These are phyloP conservation scores for Ogataea corticis DNA, from an alignment of 805 yeast genomes.

Conservation along the genomic window DNA sequence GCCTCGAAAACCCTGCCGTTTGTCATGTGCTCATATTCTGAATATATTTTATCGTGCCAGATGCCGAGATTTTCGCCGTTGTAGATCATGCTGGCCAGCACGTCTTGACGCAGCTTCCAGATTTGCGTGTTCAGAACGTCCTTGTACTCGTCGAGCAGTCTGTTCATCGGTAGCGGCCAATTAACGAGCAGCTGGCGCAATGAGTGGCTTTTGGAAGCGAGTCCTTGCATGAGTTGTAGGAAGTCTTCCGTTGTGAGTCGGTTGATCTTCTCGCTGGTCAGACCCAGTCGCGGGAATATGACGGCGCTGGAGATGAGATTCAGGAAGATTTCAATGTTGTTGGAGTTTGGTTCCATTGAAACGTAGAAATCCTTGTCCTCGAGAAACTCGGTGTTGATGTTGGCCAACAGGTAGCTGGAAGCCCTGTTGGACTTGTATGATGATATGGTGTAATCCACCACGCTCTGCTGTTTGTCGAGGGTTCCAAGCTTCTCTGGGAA, in stretches of 20 bases:
- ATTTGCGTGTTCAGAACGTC: conserved; percentile 22
- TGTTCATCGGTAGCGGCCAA: conserved; percentile 33
- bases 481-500: conserved; percentile 22
- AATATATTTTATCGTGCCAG: conserved; percentile 23
- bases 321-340: conserved; percentile 24
- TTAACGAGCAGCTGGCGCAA: conserved; percentile 22
- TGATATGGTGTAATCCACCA: conserved; percentile 23
- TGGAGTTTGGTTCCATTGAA: conserved; percentile 24
- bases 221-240: conserved; percentile 23
- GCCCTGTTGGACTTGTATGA: conserved; percentile 14
- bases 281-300: conserved; percentile 21
- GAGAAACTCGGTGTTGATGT: conserved; percentile 28
- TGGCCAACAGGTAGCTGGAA: conserved; percentile 27
- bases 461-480: conserved; percentile 23
- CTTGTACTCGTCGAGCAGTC: conserved; percentile 27
- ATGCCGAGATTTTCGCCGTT: conserved; percentile 18
- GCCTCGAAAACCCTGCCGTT: conserved; percentile 22
- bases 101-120: conserved; percentile 21
- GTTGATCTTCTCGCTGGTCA: conserved; percentile 20
- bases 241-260: conserved; percentile 27
- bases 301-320: conserved; percentile 25
- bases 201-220: conserved; percentile 28
- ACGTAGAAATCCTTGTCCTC: conserved; percentile 18
- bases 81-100: conserved; percentile 19
- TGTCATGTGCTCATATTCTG: conserved; percentile 21